phyloP scores from a whole-genome alignment of 148 eudicot genomes.

The Rhododendron henanense region DNA sequence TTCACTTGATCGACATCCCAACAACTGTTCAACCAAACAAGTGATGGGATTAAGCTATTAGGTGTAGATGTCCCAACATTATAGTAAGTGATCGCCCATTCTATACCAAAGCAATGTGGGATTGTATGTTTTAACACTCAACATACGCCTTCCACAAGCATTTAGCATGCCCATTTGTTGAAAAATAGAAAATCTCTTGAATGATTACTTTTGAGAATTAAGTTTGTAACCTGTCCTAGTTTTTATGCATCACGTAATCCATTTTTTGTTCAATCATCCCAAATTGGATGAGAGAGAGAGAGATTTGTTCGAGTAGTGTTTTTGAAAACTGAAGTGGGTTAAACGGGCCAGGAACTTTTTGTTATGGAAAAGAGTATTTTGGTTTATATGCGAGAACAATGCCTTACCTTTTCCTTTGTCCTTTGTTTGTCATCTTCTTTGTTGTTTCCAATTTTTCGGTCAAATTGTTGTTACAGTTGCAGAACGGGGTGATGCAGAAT shows the following conservation, averaged over 20 bases:
- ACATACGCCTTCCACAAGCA: not conserved
- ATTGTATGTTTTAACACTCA: not conserved
- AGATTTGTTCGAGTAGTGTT: too few relatives aligned
- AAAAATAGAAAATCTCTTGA: not conserved
- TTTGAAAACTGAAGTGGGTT: not conserved
- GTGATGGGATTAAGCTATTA: too few relatives aligned
- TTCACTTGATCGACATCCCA: too few relatives aligned
- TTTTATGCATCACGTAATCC: not conserved
- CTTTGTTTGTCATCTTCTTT: not conserved
- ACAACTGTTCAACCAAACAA: too few relatives aligned
- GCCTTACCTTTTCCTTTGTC: not conserved
- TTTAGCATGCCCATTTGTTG: not conserved
- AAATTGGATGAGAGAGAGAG: too few relatives aligned
- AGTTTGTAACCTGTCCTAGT: not conserved
- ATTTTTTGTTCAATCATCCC: not conserved
- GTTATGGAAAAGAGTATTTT: not conserved
- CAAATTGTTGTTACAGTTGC: conserved; percentile 28
- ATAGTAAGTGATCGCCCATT: too few relatives aligned
- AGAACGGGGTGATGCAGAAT: conserved; percentile 32
- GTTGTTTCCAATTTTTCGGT: not conserved
- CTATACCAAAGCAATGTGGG: too few relatives aligned
- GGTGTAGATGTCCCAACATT: too few relatives aligned
- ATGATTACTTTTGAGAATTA: not conserved
- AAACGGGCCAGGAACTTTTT: not conserved
- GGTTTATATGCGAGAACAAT: not conserved